Conservation (phyloP, 2,329 filamentous ascomycete genomes). For the Chaetoscypha palmicola region DNA sequence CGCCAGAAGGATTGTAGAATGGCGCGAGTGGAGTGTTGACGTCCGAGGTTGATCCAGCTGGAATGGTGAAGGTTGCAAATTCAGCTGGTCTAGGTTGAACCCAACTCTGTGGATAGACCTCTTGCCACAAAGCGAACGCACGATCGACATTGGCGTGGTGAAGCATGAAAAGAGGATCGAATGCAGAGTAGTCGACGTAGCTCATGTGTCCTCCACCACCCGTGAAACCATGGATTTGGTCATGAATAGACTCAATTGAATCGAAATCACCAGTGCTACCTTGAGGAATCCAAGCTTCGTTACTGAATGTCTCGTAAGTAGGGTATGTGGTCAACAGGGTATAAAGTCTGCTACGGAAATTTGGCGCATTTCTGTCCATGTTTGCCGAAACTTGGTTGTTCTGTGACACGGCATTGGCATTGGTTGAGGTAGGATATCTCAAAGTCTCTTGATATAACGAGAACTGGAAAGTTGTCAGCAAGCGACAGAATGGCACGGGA, state of each 20-base stretch:
- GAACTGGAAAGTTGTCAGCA: slow-evolving; percentile 37
- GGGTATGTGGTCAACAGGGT: slow-evolving; percentile 61
- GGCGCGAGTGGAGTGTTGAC: slow-evolving; percentile 33
- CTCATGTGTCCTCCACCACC: slow-evolving; percentile 46
- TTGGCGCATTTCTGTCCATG: slow-evolving; percentile 45
- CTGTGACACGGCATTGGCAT: slow-evolving; percentile 45
- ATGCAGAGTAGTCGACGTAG: slow-evolving; percentile 37
- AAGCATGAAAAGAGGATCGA: slow-evolving; percentile 44
- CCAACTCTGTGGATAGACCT: slow-evolving; percentile 33
- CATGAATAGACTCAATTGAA: slow-evolving; percentile 59
- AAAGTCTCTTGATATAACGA: slow-evolving; percentile 54
- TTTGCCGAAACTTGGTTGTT: slow-evolving; percentile 48
- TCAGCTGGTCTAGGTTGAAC: slow-evolving; percentile 30
- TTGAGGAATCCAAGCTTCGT: slow-evolving; percentile 53
- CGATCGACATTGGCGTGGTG: slow-evolving; percentile 54
- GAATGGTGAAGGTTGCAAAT: slow-evolving; percentile 30
- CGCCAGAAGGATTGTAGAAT: slow-evolving; percentile 42
- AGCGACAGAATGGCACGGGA: not conserved
- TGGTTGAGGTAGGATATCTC: slow-evolving; percentile 41
- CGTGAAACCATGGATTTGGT: slow-evolving; percentile 55
- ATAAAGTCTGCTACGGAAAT: slow-evolving; percentile 57
- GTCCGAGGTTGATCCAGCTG: slow-evolving; percentile 17
- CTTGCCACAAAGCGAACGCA: slow-evolving; percentile 47
- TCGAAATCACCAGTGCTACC: slow-evolving; percentile 44
- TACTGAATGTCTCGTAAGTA: slow-evolving; percentile 63